phyloP scores from a whole-genome alignment of 768 basidiomycete species.

The Hydnomerulius pinastri region DNA sequence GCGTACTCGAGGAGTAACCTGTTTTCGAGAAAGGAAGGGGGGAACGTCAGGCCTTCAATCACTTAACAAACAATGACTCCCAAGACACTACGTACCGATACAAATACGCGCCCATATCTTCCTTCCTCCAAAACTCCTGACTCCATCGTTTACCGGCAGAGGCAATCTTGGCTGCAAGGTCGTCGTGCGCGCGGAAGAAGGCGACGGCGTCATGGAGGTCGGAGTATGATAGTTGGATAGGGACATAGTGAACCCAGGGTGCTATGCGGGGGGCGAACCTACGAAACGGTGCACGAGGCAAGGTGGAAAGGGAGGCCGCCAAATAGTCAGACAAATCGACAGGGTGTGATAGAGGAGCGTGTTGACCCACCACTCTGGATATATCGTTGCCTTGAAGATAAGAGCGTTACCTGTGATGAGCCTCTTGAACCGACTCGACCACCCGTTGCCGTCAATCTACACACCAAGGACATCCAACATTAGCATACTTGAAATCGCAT shows the following conservation, averaged over 20 bases:
- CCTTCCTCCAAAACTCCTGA: slow-evolving; percentile 54
- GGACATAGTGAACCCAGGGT: slow-evolving; percentile 78
- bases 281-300: background rate
- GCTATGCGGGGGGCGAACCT: slow-evolving; percentile 59
- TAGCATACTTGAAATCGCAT: background rate
- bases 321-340: background rate
- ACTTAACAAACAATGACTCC: background rate
- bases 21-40: background rate
- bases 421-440: slow-evolving; percentile 71
- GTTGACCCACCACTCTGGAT: slow-evolving; percentile 66
- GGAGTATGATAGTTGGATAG: slow-evolving; percentile 61
- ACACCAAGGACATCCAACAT: background rate
- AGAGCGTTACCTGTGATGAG: slow-evolving; percentile 62
- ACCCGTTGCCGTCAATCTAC: slow-evolving; percentile 65
- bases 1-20: slow-evolving; percentile 59
- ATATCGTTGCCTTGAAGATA: slow-evolving; percentile 70
- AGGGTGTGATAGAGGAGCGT: background rate
- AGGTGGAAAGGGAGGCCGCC: background rate
- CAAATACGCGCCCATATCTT: slow-evolving; percentile 60
- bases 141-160: slow-evolving; percentile 59
- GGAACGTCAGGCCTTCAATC: background rate
- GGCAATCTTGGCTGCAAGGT: slow-evolving; percentile 57
- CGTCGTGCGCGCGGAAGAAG: slow-evolving; percentile 75
- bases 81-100: slow-evolving; percentile 44
- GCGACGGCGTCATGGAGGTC: slow-evolving; percentile 71